Conservation (phyloP, 2,329 filamentous ascomycete species). For the Bipolaris sorokiniana region DNA sequence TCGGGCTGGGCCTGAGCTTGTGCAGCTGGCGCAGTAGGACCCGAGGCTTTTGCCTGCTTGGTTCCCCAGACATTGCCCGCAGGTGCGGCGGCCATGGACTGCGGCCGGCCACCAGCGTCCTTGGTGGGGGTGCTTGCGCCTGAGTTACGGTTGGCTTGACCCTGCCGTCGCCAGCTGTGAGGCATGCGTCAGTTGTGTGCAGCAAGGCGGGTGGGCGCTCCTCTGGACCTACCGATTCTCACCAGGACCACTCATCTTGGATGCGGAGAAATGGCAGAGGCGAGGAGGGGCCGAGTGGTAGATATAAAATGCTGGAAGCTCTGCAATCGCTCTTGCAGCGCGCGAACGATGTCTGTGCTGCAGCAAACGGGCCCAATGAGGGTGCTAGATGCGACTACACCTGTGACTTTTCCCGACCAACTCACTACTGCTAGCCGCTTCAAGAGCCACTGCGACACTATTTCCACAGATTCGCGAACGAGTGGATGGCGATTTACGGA, state of each 20-base stretch:
- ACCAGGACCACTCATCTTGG: slow-evolving; percentile 48
- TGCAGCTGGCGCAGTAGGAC: slow-evolving; percentile 22
- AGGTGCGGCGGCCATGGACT: slow-evolving; percentile 37
- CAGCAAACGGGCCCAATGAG: slow-evolving; percentile 25
- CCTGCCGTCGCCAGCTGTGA: slow-evolving; percentile 46
- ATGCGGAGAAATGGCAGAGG: slow-evolving; percentile 32
- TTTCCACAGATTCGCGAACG: slow-evolving; percentile 16
- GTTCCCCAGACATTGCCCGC: slow-evolving; percentile 46
- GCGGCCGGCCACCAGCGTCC: slow-evolving; percentile 43
- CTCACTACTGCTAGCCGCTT: slow-evolving; percentile 28
- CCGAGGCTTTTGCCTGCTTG: slow-evolving; percentile 39
- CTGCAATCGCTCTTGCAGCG: slow-evolving; percentile 28
- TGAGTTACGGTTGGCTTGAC: slow-evolving; percentile 41
- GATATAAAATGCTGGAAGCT: slow-evolving; percentile 40
- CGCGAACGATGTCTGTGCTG: slow-evolving; percentile 33
- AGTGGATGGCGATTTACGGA: slow-evolving; percentile 23
- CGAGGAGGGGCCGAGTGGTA: slow-evolving; percentile 35
- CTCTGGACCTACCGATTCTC: slow-evolving; percentile 43
- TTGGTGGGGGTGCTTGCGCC: slow-evolving; percentile 44
- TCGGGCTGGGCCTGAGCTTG: slow-evolving; percentile 31
- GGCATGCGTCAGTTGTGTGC: slow-evolving; percentile 22
- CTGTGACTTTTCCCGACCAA: slow-evolving; percentile 22
- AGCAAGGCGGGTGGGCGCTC: neutral
- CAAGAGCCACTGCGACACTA: slow-evolving; percentile 14
- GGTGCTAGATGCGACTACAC: slow-evolving; percentile 16